Evolutionary conservation across 1,284 basidiomycete species (phyloP), one percentile per base, ranked within the genome.

Genomic region (Uromyces viciae-fabae): DNA sequence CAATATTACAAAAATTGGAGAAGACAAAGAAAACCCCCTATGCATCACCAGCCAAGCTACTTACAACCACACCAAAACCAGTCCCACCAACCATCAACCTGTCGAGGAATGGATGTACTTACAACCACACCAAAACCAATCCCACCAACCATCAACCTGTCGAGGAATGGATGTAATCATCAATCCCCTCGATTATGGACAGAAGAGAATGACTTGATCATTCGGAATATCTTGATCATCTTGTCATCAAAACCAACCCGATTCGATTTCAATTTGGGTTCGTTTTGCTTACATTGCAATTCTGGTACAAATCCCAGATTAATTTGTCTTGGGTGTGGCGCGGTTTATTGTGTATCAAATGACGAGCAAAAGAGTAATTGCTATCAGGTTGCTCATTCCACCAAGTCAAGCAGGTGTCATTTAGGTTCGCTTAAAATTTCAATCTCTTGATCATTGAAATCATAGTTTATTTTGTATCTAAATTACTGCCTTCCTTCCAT

Each of bases 261-360:
- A 80, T 4, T 58, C 78, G 1, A 56, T 15, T n/a, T 31, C 5
- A 62, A 54, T 25, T 31, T 64, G n/a, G 22, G n/a, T 31, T 11
- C 36, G 28, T 81, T 74, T 49, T 81, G 78, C 74, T 42, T 64
- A 0, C 46, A n/a, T 36, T 81, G 78, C 28, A 56, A 58, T 0
- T 46, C 69, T 5, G 71, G 42, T 33, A 81, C 71, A 31, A 22
- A 36, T 14, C 69, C 71, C n/a, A 49, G 71, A 22, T 0, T 81
- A 2, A 46, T 73, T 43, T 81, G 78, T 74, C 46, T 81, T 4
- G 54, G 54, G 22, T 81, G 78, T 64, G 78, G 42, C 15, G 69
- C 25, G 28, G 36, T 58, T 9, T 66, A 49, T 52, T 81, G 78
- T 52, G 43, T 31, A 43, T 28, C 68, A 5, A 38, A 66, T 0